A percentile compares a stretch with the other conserved stretches of the same genome.
Evolutionary conservation across 345 rosid genomes (phyloP).

Genomic region (Cardiospermum halicacabum): DNA sequence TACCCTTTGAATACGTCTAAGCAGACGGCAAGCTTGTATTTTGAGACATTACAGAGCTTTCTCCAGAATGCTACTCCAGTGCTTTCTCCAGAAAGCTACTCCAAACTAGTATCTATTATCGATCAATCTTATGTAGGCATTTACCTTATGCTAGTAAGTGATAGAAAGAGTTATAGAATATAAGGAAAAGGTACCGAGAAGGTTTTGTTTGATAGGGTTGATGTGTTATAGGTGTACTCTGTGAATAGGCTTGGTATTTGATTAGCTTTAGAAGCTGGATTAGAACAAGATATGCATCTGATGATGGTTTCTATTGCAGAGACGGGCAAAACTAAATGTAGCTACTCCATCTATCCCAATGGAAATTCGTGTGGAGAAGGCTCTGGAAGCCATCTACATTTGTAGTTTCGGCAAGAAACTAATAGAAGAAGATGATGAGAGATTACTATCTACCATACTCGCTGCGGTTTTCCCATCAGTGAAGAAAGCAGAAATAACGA

Average conservation of each 20-base stretch:
- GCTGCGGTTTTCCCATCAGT: slow-evolving; percentile 68
- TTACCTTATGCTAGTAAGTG: neutral
- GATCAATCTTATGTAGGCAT: too few relatives aligned
- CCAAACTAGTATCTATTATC: too few relatives aligned
- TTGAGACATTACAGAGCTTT: too few relatives aligned
- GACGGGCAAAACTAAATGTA: slow-evolving; percentile 62
- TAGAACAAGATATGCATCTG: neutral
- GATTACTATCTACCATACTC: slow-evolving; percentile 54
- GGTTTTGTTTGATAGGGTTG: neutral
- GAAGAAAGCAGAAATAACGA: slow-evolving; percentile 40
- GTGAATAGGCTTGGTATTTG: neutral
- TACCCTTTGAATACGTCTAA: too few relatives aligned
- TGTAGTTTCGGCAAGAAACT: slow-evolving; percentile 74
- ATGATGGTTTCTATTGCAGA: slow-evolving; percentile 34
- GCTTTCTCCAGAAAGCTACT: too few relatives aligned
- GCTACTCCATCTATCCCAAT: slow-evolving; percentile 63
- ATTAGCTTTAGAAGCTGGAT: neutral
- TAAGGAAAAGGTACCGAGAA: neutral
- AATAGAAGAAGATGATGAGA: slow-evolving; percentile 74
- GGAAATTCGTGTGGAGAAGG: slow-evolving; percentile 76
- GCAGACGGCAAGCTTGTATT: too few relatives aligned
- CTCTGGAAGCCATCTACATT: slow-evolving; percentile 75
- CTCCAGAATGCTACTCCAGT: too few relatives aligned
- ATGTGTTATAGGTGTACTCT: neutral
- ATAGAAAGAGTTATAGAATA: neutral